These are phyloP conservation scores for Neurospora sp. DNA, from an alignment of 2,329 filamentous ascomycete species.

Conservation along the genomic window DNA sequence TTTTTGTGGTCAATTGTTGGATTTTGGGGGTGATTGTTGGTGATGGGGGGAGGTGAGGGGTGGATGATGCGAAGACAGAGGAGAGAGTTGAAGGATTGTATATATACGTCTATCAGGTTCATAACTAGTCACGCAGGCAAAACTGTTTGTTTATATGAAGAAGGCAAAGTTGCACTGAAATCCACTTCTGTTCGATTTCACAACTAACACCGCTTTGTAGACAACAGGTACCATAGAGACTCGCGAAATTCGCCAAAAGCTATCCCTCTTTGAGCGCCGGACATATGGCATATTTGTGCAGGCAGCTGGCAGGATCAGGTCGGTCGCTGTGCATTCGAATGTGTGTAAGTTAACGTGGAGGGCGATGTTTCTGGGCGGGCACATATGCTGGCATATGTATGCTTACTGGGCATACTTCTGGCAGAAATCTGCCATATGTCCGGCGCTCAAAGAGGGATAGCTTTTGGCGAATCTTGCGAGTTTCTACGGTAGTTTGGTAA, in stretches of 20 bases:
- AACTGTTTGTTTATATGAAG: neutral
- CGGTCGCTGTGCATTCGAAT: too few relatives aligned
- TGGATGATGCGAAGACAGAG: neutral
- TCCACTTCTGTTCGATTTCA: neutral
- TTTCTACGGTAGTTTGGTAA: neutral
- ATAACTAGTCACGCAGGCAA: neutral
- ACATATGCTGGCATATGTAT: too few relatives aligned
- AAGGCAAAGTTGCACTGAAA: neutral
- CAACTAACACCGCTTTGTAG: neutral
- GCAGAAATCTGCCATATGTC: too few relatives aligned
- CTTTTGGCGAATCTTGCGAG: too few relatives aligned
- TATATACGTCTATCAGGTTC: neutral
- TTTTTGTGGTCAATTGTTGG: conserved; percentile 82
- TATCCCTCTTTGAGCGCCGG: too few relatives aligned
- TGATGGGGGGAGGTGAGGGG: conserved; percentile 38
- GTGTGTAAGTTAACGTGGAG: too few relatives aligned
- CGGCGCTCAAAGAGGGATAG: too few relatives aligned
- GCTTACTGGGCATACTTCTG: too few relatives aligned
- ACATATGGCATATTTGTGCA: too few relatives aligned
- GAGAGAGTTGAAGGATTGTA: neutral
- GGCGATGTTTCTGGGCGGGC: too few relatives aligned
- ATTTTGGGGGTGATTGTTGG: conserved; percentile 70
- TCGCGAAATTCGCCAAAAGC: too few relatives aligned
- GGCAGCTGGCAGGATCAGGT: too few relatives aligned
- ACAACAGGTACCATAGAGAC: neutral